Conservation (phyloP, 2,329 filamentous ascomycete genomes). For the Annulohypoxylon truncatum region DNA sequence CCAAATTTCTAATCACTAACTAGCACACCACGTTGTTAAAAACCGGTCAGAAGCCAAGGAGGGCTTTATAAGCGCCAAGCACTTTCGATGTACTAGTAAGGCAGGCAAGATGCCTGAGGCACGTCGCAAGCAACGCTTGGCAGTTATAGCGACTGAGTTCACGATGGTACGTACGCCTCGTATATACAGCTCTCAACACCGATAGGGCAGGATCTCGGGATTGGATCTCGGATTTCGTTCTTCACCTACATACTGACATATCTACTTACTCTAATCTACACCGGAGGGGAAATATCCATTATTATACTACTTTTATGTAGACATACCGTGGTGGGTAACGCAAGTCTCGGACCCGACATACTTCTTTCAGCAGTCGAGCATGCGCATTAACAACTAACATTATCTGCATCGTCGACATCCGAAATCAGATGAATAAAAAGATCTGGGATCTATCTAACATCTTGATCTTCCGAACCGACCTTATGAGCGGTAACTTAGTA, state of each 20-base stretch:
- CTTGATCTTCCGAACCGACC: background rate
- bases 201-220: background rate
- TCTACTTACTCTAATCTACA: background rate
- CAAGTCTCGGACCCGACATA: conserved; percentile 26
- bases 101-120: conserved; percentile 13
- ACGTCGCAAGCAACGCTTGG: background rate
- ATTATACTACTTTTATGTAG: background rate
- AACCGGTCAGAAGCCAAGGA: background rate
- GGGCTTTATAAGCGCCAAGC: conserved; percentile 18
- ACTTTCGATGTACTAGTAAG: background rate
- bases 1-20: background rate
- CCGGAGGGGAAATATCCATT: background rate
- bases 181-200: background rate
- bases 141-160: background rate
- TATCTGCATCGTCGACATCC: conserved; percentile 8
- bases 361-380: background rate
- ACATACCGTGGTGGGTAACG: background rate
- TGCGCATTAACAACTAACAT: background rate
- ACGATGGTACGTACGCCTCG: background rate
- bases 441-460: conserved; percentile 21
- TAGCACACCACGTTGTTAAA: background rate
- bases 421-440: conserved; percentile 6
- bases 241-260: no score
- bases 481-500: background rate
- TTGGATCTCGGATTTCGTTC: background rate